Percentiles rank a stretch among this genome's conserved stretches.
Evolutionary conservation across 495 filamentous ascomycete species (phyloP).

Genomic region (Letharia lupina): DNA sequence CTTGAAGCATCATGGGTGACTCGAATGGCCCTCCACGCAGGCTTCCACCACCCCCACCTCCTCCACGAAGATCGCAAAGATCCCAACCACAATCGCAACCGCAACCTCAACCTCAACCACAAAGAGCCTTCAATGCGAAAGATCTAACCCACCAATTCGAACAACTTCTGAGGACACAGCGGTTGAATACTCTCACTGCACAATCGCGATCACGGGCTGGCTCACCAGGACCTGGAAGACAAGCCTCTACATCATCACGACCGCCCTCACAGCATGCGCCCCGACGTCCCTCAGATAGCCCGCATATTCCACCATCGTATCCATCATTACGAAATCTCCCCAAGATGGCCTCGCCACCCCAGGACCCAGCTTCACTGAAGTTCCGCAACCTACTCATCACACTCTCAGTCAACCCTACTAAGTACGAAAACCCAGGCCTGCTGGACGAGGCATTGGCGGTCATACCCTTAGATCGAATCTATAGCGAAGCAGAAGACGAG

Average conservation of each 20-base stretch:
- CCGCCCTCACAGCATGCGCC: conserved; percentile 32
- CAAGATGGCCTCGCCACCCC: conserved; percentile 69
- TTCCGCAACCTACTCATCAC: conserved; percentile 78
- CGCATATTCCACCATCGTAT: conserved; percentile 50
- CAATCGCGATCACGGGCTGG: conserved; percentile 43
- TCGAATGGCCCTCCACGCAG: conserved; percentile 15
- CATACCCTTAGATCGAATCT: conserved; percentile 87
- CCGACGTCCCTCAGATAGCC: conserved; percentile 28
- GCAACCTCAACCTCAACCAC: conserved; percentile 2
- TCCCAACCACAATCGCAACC: neutral
- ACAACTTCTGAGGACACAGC: conserved; percentile 64
- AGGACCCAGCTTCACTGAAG: conserved; percentile 63
- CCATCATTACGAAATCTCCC: conserved; percentile 65
- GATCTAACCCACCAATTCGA: conserved; percentile 62
- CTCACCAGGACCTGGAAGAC: conserved; percentile 19
- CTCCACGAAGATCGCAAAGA: conserved; percentile 14
- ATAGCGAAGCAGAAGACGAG: conserved; percentile 90
- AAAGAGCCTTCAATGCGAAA: conserved; percentile 34
- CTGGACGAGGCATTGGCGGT: conserved; percentile 83
- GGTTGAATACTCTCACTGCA: conserved; percentile 65
- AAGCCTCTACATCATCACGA: conserved; percentile 28
- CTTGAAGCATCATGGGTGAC: conserved; percentile 11
- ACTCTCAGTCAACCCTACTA: conserved; percentile 73
- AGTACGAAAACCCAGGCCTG: conserved; percentile 94
- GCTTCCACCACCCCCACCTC: conserved; percentile 20